Evolutionary conservation across 306 rosid genomes (phyloP), one percentile per base, ranked within the genome.

Genomic region (Oemleria cerasiformis): DNA sequence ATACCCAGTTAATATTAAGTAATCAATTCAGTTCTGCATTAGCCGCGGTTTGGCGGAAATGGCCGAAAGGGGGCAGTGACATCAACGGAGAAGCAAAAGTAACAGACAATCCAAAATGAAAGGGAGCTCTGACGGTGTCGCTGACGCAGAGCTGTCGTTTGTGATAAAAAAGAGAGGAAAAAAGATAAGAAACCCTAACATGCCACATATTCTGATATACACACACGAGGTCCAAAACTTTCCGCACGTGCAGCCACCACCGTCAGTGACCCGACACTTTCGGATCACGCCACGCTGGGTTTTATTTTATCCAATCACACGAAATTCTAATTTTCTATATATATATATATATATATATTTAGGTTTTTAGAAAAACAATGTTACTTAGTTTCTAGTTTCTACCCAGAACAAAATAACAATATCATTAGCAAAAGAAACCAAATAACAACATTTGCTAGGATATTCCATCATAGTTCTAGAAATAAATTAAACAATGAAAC

Each of bases 271-370:
- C 64, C 51, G 53, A 70, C 73, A 55, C 23, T 54, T 69, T 1
- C 51, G 39, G 4, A 69, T 21, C 51, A 15, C 38, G 53, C 65
- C 50, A 36, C 53, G 73, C 11, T 64, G 51, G 6, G 19, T 19
- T 36, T 41, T 11, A 20, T 20, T 64, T 69, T 68, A 68, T 68
- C 62, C 61, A 5, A 51, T 68, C 48, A 12, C 4, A 51, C 53
- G n/a, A n/a, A n/a, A n/a, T n/a, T n/a, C n/a, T n/a, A n/a, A n/a
- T 13, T 40, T 63, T 51, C 51, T 50, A 63, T 69, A 2, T 36
- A 14, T 34, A 15, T 36, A 14, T 60, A 30, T 7, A 57, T 19
- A 6, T 57, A n/a, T n/a, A n/a, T n/a, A n/a, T 57, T 25, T 57
- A 0, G 13, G 5, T 17, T 49, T 9, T 17, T 48, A 16, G 0